phyloP scores from a whole-genome alignment of 352 stramenopile genomes.

The Pythium dissimile region DNA sequence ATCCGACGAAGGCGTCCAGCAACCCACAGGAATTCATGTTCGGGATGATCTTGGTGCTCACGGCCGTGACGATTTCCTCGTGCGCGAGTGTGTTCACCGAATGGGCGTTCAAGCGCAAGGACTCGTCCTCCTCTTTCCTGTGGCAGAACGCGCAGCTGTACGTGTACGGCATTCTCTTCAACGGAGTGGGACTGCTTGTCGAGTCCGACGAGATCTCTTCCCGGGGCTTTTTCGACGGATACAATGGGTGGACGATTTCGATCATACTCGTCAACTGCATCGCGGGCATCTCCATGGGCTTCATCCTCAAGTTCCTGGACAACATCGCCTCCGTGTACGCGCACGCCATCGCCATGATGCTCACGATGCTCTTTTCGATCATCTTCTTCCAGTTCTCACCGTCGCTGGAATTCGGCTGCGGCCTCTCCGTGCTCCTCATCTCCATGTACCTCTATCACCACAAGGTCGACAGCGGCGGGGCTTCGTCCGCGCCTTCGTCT shows the following conservation, averaged over 20 bases:
- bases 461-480: conserved; percentile 28
- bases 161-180: conserved; percentile 81
- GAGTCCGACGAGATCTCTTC: conserved; percentile 38
- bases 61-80: conserved; percentile 73
- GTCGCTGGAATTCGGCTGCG: conserved; percentile 82
- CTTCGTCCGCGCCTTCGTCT: conserved; percentile 18
- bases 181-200: conserved; percentile 53
- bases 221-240: conserved; percentile 74
- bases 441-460: conserved; percentile 90
- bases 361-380: conserved; percentile 86
- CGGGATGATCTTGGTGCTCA: conserved; percentile 63
- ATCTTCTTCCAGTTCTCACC: conserved; percentile 82
- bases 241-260: conserved; percentile 75
- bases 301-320: conserved; percentile 88
- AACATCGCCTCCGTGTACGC: conserved; percentile 88
- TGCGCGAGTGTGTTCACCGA: conserved; percentile 84
- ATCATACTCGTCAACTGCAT: conserved; percentile 76
- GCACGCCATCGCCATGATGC: conserved; percentile 86
- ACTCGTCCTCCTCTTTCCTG: conserved; percentile 58
- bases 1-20: neutral
- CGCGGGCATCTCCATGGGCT: conserved; percentile 68
- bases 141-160: conserved; percentile 86
- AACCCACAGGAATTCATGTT: conserved; percentile 31
- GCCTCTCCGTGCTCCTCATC: conserved; percentile 71
- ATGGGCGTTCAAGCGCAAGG: conserved; percentile 81